These are phyloP conservation scores for Monilinia vaccinii-corymbosi DNA, from an alignment of 2,329 filamentous ascomycete species.

Conservation along the genomic window DNA sequence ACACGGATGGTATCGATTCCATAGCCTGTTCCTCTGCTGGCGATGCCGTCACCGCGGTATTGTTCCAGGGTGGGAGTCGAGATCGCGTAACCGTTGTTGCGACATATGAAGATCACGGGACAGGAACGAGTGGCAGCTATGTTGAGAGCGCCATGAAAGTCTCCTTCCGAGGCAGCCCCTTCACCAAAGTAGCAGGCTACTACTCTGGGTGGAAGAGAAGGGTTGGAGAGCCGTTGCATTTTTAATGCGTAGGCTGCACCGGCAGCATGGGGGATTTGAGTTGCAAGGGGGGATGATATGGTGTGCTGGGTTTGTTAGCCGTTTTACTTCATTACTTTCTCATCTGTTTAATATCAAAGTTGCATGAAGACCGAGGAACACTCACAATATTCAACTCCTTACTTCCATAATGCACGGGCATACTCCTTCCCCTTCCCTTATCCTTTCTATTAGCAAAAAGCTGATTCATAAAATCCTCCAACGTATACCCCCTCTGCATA, in stretches of 20 bases:
- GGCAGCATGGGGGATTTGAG: constrained; percentile 80
- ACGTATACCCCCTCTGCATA: constrained; percentile 75
- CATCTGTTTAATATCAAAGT: not conserved
- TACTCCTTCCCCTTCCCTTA: constrained; percentile 74
- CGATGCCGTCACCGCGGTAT: constrained; percentile 86
- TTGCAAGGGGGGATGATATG: constrained; percentile 76
- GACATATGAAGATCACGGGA: constrained; percentile 80
- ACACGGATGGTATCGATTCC: constrained; percentile 90
- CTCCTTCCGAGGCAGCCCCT: constrained; percentile 81
- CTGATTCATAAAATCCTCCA: constrained; percentile 91
- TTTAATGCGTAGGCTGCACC: constrained; percentile 85
- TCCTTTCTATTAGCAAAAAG: constrained; percentile 84
- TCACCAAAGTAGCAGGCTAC: constrained; percentile 85
- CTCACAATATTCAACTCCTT: constrained; percentile 72
- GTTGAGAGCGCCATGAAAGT: constrained; percentile 86
- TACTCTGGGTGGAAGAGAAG: constrained; percentile 56
- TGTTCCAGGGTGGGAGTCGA: constrained; percentile 84
- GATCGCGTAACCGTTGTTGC: constrained; percentile 90
- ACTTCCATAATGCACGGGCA: constrained; percentile 95
- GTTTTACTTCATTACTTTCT: not conserved
- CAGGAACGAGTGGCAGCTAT: constrained; percentile 85
- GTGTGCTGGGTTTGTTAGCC: constrained; percentile 46
- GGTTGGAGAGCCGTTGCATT: constrained; percentile 65
- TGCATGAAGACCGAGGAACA: constrained; percentile 11
- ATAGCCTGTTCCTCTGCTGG: constrained; percentile 77